These are phyloP conservation scores for Annulohypoxylon maeteangense DNA, from an alignment of 495 filamentous ascomycete species.

Conservation along the genomic window DNA sequence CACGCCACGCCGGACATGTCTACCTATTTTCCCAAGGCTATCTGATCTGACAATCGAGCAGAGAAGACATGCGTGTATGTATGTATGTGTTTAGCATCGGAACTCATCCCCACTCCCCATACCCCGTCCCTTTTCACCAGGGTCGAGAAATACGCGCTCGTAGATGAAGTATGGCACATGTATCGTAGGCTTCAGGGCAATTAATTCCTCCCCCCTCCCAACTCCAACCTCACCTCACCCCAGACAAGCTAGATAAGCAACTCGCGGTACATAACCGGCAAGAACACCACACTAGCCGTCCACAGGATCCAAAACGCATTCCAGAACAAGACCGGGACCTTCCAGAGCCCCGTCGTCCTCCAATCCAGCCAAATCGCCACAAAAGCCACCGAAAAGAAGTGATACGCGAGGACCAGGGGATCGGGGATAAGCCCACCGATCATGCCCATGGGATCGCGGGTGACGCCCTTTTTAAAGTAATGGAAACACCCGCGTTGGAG, in stretches of 20 bases:
- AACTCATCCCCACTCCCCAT: not conserved
- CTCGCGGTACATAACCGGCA: slow-evolving; percentile 82
- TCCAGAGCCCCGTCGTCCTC: slow-evolving; percentile 63
- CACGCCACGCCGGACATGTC: not conserved
- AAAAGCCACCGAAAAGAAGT: slow-evolving; percentile 95
- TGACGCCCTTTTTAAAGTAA: slow-evolving; percentile 85
- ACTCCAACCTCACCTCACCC: not conserved
- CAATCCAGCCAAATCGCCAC: slow-evolving; percentile 85
- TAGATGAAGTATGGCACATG: not conserved
- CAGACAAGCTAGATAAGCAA: slow-evolving; percentile 40
- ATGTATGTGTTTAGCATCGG: not conserved
- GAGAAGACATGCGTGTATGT: too few species aligned
- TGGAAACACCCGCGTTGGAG: slow-evolving; percentile 92
- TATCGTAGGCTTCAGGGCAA: too few species aligned
- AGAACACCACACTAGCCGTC: slow-evolving; percentile 88
- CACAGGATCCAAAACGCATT: slow-evolving; percentile 77
- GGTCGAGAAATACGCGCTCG: not conserved
- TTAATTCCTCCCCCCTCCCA: too few species aligned
- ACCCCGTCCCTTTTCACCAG: too few species aligned
- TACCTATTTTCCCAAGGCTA: not conserved
- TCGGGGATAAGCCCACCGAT: slow-evolving; percentile 84
- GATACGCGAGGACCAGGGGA: slow-evolving; percentile 82
- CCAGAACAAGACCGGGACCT: slow-evolving; percentile 68
- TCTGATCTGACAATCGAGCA: not conserved
- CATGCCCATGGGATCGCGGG: slow-evolving; percentile 81